Base-by-base conservation (phyloP, 108 stramenopile genomes). In the Parietichytrium sp. region DNA sequence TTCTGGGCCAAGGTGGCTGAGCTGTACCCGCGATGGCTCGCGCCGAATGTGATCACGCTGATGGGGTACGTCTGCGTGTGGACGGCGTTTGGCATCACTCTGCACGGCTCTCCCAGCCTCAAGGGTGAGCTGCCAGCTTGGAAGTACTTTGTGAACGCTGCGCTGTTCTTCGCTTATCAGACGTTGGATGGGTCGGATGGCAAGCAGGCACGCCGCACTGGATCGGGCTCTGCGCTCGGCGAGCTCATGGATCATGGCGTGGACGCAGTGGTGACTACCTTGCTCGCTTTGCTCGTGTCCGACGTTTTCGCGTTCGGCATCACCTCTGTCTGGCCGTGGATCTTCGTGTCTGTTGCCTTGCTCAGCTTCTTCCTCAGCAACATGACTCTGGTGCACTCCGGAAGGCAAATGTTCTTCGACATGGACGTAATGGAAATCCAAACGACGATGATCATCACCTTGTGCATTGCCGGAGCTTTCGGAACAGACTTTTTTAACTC, bases 181-280 rank as follows among this genome's bases (percentile, higher is more conserved):
- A 97, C 96, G 30, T 84, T 91, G n/a, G 90, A 91, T 78, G 89
- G 89, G 54, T 90, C 97, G 53, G 91, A 95, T 50, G 91, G 91
- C 13, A 91, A 91, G 54, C 90, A 91, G 80, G 91, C 91, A 6
- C 85, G 91, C 16, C 78, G 85, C 31, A 90, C 89, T 10, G 84
- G 81, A 8, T 81, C 79, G 13, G 55, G 77, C 4, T 84, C 84
- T 6, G 84, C 91, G 2, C 52, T 91, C 15, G 91, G 91, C n/a
- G 80, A 89, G 79, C 47, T 91, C 42, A 78, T 90, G 82, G 98
- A 98, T 86, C 98, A 98, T 83, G 96, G 95, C 29, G 96, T 94
- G 77, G 98, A 98, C 88, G 95, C 98, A 4, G 83, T 96, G 16
- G 61, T 72, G 33, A 72, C 61, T n/a, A 42, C 61, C 33, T 42